Base-by-base conservation (phyloP, 495 filamentous ascomycete genomes). In the Tuber magnatum region DNA sequence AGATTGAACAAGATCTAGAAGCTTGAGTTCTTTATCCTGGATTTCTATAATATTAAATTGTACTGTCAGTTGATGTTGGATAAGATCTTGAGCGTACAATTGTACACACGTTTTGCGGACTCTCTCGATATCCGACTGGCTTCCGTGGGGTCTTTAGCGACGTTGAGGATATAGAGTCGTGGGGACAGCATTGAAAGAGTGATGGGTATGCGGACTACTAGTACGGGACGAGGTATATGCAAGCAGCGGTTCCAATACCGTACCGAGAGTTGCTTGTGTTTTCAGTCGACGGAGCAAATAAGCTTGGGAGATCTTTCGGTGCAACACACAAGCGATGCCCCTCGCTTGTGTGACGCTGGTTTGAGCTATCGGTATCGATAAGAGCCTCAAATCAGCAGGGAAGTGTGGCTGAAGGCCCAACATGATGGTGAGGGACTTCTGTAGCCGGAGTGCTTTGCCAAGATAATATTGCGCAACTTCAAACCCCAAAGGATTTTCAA, bases 1-100 rank as follows among this genome's bases (percentile, higher is more conserved):
- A 20, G 88, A 88, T 81, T 92, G 88, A 24, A 93, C 88, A 46
- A 92, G 83, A 56, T 90, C 88, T 70, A 93, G 86, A 32, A 93
- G 83, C 72, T 89, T 91, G 39, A 87, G 85, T 71, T 91, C 85
- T 76, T 88, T 89, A 73, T 74, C 86, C 80, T 91, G 87, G 71
- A 93, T 84, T 79, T 87, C 89, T 92, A 70, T 42, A n/a, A 28
- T 61, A 51, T 65, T 65, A 14, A 35, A 18, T 35, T 3, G 48
- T 73, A 28, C 70, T 24, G 73, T 18, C 2, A 40, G 32, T 71
- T 56, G 65, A 68, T 35, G 16, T 9, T 73, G 3, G 51, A 70
- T 76, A 40, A 18, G 44, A 32, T 42, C 32, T 24, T 24, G 22
- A 61, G 44, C 28, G 16, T 41, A 4, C 38, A 71, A 43, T 46